A percentile compares a stretch with the other conserved stretches of the same genome.
phyloP scores from a whole-genome alignment of 371 early-diverging fungal genomes.

The Mucor mucedo region DNA sequence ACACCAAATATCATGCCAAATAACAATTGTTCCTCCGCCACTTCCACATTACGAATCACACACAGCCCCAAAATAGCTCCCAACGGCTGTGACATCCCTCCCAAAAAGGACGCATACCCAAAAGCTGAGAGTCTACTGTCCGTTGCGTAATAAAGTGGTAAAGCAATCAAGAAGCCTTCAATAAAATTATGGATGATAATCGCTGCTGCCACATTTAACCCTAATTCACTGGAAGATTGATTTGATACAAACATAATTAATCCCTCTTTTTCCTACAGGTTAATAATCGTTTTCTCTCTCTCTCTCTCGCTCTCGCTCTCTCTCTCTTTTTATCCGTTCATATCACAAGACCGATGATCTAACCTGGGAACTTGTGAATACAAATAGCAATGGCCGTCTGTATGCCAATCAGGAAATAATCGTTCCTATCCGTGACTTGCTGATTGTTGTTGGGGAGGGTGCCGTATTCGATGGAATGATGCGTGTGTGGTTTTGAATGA shows the following conservation, averaged over 20 bases:
- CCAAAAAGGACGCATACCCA: conserved; percentile 64
- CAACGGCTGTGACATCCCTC: conserved; percentile 70
- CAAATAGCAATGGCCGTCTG: conserved; percentile 76
- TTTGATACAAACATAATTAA: conserved; percentile 77
- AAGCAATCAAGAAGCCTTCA: conserved; percentile 80
- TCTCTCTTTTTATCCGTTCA: too few species aligned
- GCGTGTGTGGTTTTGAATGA: neutral
- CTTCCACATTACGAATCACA: conserved; percentile 45
- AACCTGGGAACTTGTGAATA: conserved; percentile 74
- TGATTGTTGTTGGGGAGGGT: neutral
- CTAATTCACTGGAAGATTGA: conserved; percentile 65
- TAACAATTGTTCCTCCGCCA: conserved; percentile 46
- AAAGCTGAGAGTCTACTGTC: conserved; percentile 65
- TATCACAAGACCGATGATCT: conserved; percentile 5
- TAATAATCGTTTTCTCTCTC: neutral
- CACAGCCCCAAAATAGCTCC: conserved; percentile 66
- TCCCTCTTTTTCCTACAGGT: conserved; percentile 57
- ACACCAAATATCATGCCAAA: conserved; percentile 60
- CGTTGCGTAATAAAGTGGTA: conserved; percentile 75
- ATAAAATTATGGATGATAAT: conserved; percentile 83
- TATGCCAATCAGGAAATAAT: conserved; percentile 56
- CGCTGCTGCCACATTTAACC: conserved; percentile 73
- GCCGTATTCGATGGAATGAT: neutral
- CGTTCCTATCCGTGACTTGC: conserved; percentile 7
- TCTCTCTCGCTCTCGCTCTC: neutral